Conservation (phyloP, 768 basidiomycete species). For the Calocybe cyanea region DNA sequence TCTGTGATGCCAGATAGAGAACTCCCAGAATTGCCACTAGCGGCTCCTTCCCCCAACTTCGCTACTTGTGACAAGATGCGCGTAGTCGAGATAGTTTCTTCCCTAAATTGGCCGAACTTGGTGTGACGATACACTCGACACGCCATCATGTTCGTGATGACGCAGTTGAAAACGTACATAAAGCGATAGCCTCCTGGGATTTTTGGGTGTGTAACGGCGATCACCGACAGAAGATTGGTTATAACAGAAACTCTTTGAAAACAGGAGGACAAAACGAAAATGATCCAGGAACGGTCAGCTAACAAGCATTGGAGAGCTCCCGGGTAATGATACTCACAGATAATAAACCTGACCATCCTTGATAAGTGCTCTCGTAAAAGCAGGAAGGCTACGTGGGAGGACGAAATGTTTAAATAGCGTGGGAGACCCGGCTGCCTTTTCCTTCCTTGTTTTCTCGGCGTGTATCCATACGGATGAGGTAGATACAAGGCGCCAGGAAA, state of each 20-base stretch:
- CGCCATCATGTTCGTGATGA: slow-evolving; percentile 16
- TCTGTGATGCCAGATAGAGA: too few relatives aligned
- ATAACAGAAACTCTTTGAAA: slow-evolving; percentile 10
- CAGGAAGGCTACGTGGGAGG: slow-evolving; percentile 17
- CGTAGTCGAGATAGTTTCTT: slow-evolving; percentile 5
- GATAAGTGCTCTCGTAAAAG: slow-evolving; percentile 20
- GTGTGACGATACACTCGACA: slow-evolving; percentile 14
- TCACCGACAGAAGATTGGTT: slow-evolving; percentile 4
- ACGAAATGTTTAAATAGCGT: neutral
- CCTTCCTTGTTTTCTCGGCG: too few relatives aligned
- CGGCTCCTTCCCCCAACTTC: too few relatives aligned
- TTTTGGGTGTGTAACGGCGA: neutral
- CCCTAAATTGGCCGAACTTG: slow-evolving; percentile 7
- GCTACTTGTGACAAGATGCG: slow-evolving; percentile 5
- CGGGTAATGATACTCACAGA: slow-evolving; percentile 26
- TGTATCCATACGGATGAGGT: neutral
- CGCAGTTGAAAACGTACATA: slow-evolving; percentile 8
- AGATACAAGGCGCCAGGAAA: slow-evolving; percentile 21
- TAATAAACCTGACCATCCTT: slow-evolving; percentile 29
- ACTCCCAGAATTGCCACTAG: too few relatives aligned
- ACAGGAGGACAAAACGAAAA: neutral
- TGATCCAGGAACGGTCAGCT: neutral
- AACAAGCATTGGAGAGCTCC: too few relatives aligned
- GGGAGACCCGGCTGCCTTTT: neutral
- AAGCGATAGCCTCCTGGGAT: slow-evolving; percentile 9